Conservation (phyloP, 768 basidiomycete genomes). For the Kwoniella dendrophila region DNA sequence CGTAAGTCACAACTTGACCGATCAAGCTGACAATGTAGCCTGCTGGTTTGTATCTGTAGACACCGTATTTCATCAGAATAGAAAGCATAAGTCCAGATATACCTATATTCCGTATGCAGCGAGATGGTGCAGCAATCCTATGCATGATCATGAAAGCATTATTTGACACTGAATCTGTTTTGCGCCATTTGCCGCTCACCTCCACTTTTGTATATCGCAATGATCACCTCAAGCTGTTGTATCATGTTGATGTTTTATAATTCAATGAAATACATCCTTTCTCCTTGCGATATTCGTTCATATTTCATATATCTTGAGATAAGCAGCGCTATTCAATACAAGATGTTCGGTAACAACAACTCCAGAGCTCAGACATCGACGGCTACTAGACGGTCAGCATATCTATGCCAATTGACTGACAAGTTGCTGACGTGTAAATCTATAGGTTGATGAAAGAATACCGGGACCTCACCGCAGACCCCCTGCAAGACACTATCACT, state of each 20-base stretch:
- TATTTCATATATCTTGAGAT: no score
- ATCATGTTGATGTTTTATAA: no score
- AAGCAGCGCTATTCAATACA: no score
- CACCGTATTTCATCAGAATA: not conserved
- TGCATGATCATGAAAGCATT: not conserved
- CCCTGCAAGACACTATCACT: slow-evolving; percentile 75
- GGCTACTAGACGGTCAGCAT: slow-evolving; percentile 40
- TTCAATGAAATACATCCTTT: no score
- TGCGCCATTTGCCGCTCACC: not conserved
- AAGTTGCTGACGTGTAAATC: not conserved
- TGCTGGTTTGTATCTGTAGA: slow-evolving; percentile 30
- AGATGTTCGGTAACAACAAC: slow-evolving; percentile 41
- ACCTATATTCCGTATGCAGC: no score
- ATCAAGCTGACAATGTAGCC: slow-evolving; percentile 23
- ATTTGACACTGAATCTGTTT: not conserved
- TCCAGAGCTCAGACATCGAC: slow-evolving; percentile 48
- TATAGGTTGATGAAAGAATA: slow-evolving; percentile 56
- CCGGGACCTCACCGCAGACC: slow-evolving; percentile 56
- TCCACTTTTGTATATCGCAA: not conserved
- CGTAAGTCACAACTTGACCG: slow-evolving; percentile 22
- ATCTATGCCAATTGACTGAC: no score
- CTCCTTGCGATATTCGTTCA: no score
- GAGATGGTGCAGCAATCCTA: no score
- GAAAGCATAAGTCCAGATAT: no score
- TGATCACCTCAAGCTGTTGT: no score